A percentile compares a stretch with the other conserved stretches of the same genome.
Evolutionary conservation across 2,329 filamentous ascomycete species (phyloP).

Genomic region (Epichloe coenophiala): DNA sequence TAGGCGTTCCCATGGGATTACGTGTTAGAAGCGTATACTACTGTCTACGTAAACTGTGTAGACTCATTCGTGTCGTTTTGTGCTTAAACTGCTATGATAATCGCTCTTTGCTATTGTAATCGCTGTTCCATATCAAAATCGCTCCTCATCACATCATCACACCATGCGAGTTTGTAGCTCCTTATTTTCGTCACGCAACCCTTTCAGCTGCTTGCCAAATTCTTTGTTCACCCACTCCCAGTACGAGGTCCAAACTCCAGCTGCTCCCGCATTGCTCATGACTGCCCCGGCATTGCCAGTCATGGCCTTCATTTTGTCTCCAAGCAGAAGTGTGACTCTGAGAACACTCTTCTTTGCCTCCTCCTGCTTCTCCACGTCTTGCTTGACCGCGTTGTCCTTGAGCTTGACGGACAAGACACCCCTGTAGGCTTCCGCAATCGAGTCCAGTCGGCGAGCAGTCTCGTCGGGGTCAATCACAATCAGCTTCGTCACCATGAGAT

Average conservation of each 20-base stretch:
- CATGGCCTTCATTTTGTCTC: conserved; percentile 51
- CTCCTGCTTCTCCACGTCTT: conserved; percentile 89
- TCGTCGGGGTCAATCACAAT: conserved; percentile 71
- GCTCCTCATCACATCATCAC: neutral
- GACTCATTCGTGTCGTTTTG: too few relatives aligned
- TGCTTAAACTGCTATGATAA: too few relatives aligned
- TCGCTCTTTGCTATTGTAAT: neutral
- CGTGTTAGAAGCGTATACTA: too few relatives aligned
- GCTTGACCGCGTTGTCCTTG: conserved; percentile 94
- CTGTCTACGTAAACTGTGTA: too few relatives aligned
- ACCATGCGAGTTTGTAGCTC: conserved; percentile 22
- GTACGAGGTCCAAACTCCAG: conserved; percentile 62
- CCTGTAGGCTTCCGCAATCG: conserved; percentile 75
- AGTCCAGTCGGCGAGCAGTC: conserved; percentile 66
- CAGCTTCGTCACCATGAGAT: conserved; percentile 89
- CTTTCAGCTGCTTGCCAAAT: conserved; percentile 50
- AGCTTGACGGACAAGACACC: conserved; percentile 70
- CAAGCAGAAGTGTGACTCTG: conserved; percentile 48
- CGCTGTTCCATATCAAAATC: neutral
- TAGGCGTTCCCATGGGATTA: too few relatives aligned
- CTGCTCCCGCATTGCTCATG: conserved; percentile 30
- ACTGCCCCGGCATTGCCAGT: conserved; percentile 47
- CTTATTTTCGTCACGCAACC: conserved; percentile 51
- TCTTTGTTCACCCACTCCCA: conserved; percentile 83
- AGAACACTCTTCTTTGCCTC: conserved; percentile 83